phyloP scores from a whole-genome alignment of 1,284 basidiomycete genomes.

The Ustilago lituana region DNA sequence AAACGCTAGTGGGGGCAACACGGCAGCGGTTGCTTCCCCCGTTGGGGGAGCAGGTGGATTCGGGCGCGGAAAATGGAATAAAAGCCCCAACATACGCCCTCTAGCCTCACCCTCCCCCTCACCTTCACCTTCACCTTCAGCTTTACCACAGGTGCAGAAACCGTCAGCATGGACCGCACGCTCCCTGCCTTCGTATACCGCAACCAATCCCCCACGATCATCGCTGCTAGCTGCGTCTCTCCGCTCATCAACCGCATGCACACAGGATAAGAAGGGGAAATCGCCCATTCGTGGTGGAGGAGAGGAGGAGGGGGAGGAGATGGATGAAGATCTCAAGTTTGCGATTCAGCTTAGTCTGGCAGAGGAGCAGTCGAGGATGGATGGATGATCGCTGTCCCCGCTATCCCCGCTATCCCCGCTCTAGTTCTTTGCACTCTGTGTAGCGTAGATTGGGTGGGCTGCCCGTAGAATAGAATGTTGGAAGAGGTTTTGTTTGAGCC shows the following conservation, averaged over 20 bases:
- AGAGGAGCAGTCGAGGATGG: constrained; percentile 43
- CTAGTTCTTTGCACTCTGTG: no score
- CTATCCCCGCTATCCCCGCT: no score
- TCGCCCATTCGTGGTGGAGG: neutral
- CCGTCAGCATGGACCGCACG: constrained; percentile 4
- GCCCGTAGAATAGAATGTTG: no score
- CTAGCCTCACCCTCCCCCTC: neutral
- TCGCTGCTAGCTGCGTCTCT: constrained; percentile 25
- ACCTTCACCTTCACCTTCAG: no score
- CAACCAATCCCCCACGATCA: neutral
- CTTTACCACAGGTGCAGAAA: no score
- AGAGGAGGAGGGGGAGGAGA: constrained; percentile 7
- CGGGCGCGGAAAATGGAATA: constrained; percentile 15
- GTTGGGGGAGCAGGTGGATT: neutral
- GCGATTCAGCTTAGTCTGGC: constrained; percentile 61
- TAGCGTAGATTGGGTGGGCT: no score
- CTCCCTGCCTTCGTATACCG: neutral
- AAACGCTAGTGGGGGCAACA: constrained; percentile 2
- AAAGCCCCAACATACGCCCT: constrained; percentile 21
- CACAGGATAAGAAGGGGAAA: constrained; percentile 4
- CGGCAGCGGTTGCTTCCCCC: neutral
- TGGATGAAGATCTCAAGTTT: constrained; percentile 55
- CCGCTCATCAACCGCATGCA: neutral
- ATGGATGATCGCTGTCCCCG: constrained; percentile 4
- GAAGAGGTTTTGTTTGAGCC: no score